phyloP scores from a whole-genome alignment of 2,329 filamentous ascomycete genomes.

The Aspergillus transmontanensis region DNA sequence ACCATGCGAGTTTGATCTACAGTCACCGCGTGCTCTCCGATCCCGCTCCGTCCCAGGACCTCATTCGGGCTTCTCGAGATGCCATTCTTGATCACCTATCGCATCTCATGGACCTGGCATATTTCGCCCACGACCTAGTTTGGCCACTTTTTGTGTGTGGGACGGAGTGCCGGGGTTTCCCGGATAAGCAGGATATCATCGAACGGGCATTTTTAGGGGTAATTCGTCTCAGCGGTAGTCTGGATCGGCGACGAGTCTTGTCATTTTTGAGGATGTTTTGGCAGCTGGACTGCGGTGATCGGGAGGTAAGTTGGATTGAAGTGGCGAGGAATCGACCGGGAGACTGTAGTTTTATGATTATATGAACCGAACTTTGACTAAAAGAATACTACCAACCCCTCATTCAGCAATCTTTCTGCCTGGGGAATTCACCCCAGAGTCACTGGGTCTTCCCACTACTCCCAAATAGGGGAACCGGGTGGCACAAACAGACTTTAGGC shows the following conservation, averaged over 20 bases:
- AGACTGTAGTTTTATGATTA: slow-evolving; percentile 15
- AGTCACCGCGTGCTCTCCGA: slow-evolving; percentile 24
- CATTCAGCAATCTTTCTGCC: no score
- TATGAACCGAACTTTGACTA: background rate
- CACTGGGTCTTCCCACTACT: no score
- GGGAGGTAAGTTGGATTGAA: slow-evolving; percentile 17
- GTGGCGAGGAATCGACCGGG: slow-evolving; percentile 13
- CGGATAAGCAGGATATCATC: slow-evolving; percentile 6
- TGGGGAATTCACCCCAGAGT: no score
- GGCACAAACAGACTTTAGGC: no score
- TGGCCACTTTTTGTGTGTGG: slow-evolving; percentile 33
- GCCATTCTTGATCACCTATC: slow-evolving; percentile 13
- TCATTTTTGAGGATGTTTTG: slow-evolving; percentile 15
- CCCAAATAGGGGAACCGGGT: no score
- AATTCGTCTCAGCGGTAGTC: slow-evolving; percentile 13
- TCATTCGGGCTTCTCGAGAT: slow-evolving; percentile 6
- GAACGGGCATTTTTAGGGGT: slow-evolving; percentile 12
- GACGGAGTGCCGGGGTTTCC: slow-evolving; percentile 20
- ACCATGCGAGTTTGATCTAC: slow-evolving; percentile 30
- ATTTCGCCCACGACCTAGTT: slow-evolving; percentile 29
- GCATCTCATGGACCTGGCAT: slow-evolving; percentile 9
- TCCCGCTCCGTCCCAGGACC: background rate
- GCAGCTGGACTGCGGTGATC: slow-evolving; percentile 3
- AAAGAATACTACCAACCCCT: no score
- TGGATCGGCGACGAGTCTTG: slow-evolving; percentile 17